Conservation (phyloP, 1,284 basidiomycete species). For the Jaminaea rosea region DNA sequence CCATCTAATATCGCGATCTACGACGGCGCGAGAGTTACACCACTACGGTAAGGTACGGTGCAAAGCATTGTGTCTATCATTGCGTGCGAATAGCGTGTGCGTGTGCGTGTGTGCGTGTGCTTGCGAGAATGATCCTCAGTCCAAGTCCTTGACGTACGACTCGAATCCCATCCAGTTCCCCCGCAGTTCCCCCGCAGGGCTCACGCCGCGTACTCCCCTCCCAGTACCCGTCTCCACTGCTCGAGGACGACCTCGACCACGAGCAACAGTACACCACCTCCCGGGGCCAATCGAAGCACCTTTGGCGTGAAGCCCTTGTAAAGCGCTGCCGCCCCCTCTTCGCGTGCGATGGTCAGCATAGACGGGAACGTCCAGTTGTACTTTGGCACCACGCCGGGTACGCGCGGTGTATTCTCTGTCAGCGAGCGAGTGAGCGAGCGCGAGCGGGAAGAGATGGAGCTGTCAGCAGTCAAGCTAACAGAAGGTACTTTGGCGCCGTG, state of each 20-base stretch:
- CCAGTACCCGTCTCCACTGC: slow-evolving; percentile 25
- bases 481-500: background rate
- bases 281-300: slow-evolving; percentile 71
- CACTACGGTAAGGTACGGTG: too few relatives aligned
- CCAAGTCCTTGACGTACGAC: too few relatives aligned
- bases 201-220: too few relatives aligned
- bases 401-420: slow-evolving; percentile 55
- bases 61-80: too few relatives aligned
- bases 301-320: slow-evolving; percentile 79
- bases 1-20: too few relatives aligned
- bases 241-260: slow-evolving; percentile 39
- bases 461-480: background rate
- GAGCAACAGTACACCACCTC: slow-evolving; percentile 84
- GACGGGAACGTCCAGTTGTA: slow-evolving; percentile 74
- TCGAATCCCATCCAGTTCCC: too few relatives aligned
- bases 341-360: slow-evolving; percentile 68
- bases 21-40: too few relatives aligned
- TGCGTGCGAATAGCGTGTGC: too few relatives aligned
- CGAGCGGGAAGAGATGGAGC: background rate
- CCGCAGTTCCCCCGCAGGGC: too few relatives aligned
- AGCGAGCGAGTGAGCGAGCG: too few relatives aligned
- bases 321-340: slow-evolving; percentile 78
- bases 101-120: too few relatives aligned
- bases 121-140: too few relatives aligned
- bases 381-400: slow-evolving; percentile 54